phyloP scores from a whole-genome alignment of 1,284 basidiomycete species.

The Sporisorium iseilematis-ciliati region DNA sequence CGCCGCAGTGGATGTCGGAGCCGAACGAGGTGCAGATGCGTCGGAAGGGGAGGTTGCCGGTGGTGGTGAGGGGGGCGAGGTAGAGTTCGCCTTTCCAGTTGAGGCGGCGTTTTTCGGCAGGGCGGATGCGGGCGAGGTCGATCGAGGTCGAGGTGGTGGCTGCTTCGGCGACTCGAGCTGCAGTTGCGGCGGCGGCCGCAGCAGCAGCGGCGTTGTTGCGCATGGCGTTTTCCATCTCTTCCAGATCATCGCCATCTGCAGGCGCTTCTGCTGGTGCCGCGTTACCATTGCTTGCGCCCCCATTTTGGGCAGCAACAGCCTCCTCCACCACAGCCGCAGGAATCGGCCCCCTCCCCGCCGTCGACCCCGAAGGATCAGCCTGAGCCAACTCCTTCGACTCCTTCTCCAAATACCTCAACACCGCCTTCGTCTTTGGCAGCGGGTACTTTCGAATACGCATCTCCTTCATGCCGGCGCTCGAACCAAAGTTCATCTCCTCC shows the following conservation, averaged over 20 bases:
- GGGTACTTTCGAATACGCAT: conserved; percentile 55
- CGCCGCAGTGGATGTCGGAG: conserved; percentile 93
- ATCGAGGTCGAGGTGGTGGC: conserved; percentile 24
- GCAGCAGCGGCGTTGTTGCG: conserved; percentile 30
- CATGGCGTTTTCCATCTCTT: conserved; percentile 55
- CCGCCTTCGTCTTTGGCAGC: conserved; percentile 53
- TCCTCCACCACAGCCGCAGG: conserved; percentile 15
- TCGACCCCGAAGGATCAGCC: conserved; percentile 26
- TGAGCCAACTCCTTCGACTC: conserved; percentile 43
- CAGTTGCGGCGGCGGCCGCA: neutral
- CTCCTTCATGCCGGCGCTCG: conserved; percentile 54
- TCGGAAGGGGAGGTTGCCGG: conserved; percentile 95
- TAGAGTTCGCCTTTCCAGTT: conserved; percentile 88
- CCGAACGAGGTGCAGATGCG: conserved; percentile 87
- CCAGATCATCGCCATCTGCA: conserved; percentile 48
- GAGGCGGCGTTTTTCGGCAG: conserved; percentile 86
- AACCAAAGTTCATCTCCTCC: conserved; percentile 82
- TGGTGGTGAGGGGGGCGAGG: conserved; percentile 92
- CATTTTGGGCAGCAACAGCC: conserved; percentile 71
- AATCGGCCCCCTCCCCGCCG: conserved; percentile 44
- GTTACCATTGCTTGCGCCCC: conserved; percentile 64
- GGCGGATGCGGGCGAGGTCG: conserved; percentile 75
- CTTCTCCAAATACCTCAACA: conserved; percentile 46
- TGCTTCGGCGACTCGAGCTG: conserved; percentile 25
- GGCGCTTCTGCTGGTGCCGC: conserved; percentile 72